Conservation (phyloP, 2,329 filamentous ascomycete genomes). For the Cadophora gregata region DNA sequence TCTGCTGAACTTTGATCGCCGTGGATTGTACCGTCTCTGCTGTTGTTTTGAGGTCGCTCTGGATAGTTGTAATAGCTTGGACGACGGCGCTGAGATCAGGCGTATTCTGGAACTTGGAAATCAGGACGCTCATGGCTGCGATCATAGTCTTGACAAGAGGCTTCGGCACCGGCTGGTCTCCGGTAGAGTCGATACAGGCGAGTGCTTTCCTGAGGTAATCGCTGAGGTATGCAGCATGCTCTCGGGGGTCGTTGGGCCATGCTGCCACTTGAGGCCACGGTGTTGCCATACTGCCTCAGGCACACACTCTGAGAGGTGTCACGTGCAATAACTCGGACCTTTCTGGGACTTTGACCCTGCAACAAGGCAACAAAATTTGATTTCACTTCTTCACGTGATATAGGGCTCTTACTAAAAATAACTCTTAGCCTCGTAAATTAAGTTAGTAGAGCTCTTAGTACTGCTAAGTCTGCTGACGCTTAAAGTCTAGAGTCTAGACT, state of each 20-base stretch:
- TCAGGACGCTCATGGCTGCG: constrained; percentile 20
- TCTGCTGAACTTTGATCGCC: constrained; percentile 20
- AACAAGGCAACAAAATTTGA: too few species aligned
- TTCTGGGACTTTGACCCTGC: too few species aligned
- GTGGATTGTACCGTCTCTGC: constrained; percentile 10
- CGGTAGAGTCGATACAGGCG: constrained; percentile 21
- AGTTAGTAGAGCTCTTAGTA: too few species aligned
- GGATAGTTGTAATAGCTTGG: constrained; percentile 20
- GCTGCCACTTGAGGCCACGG: constrained; percentile 17
- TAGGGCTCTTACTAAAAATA: too few species aligned
- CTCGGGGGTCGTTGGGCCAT: constrained; percentile 23
- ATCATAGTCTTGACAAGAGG: constrained; percentile 23
- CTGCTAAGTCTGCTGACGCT: too few species aligned
- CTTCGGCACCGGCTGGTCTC: constrained; percentile 20
- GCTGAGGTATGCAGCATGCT: constrained; percentile 22
- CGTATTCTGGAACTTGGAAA: constrained; percentile 25
- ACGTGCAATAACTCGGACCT: too few species aligned
- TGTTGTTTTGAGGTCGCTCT: constrained; percentile 22
- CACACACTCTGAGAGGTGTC: too few species aligned
- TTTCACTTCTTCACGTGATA: too few species aligned
- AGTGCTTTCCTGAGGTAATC: constrained; percentile 23
- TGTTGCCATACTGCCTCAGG: neutral
- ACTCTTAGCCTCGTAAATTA: too few species aligned
- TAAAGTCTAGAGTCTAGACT: too few species aligned
- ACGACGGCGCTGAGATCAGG: constrained; percentile 14